Percentiles rank a stretch among this genome's conserved stretches.
Conservation (phyloP, 2,329 filamentous ascomycete species). For the Arthroderma uncinatum region DNA sequence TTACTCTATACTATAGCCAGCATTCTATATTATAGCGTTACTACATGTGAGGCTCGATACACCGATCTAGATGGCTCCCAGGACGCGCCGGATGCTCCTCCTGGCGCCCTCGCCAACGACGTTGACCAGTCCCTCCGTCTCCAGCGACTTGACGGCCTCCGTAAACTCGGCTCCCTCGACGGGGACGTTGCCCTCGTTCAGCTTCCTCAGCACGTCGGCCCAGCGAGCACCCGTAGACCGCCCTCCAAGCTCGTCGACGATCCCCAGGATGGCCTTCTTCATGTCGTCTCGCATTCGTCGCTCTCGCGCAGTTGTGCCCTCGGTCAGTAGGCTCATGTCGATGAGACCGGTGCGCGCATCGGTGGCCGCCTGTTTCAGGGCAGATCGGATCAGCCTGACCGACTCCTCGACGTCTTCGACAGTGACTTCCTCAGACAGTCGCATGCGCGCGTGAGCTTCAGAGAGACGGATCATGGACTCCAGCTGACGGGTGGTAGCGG, state of each 20-base stretch:
- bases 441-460: conserved; percentile 97
- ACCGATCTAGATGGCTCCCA: conserved; percentile 25
- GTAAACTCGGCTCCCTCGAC: conserved; percentile 72
- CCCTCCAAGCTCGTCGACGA: conserved; percentile 71
- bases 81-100: conserved; percentile 68
- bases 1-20: too few species aligned
- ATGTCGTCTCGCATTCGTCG: conserved; percentile 71
- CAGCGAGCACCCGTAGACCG: conserved; percentile 57
- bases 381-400: conserved; percentile 81
- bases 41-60: too few species aligned
- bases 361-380: conserved; percentile 94
- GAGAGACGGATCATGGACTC: conserved; percentile 97
- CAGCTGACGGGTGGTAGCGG: conserved; percentile 88
- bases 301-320: conserved; percentile 85
- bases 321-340: conserved; percentile 90
- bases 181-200: conserved; percentile 59
- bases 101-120: conserved; percentile 74
- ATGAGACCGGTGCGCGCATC: conserved; percentile 83
- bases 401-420: conserved; percentile 78
- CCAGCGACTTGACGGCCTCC: conserved; percentile 66
- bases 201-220: conserved; percentile 60
- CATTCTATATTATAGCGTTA: too few species aligned
- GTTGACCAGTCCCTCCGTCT: conserved; percentile 73
- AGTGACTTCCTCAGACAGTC: conserved; percentile 64
- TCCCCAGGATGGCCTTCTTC: conserved; percentile 61